These are phyloP conservation scores for Limnomonas spitsbergensis DNA, from an alignment of 139 green algal genomes.

Conservation along the genomic window DNA sequence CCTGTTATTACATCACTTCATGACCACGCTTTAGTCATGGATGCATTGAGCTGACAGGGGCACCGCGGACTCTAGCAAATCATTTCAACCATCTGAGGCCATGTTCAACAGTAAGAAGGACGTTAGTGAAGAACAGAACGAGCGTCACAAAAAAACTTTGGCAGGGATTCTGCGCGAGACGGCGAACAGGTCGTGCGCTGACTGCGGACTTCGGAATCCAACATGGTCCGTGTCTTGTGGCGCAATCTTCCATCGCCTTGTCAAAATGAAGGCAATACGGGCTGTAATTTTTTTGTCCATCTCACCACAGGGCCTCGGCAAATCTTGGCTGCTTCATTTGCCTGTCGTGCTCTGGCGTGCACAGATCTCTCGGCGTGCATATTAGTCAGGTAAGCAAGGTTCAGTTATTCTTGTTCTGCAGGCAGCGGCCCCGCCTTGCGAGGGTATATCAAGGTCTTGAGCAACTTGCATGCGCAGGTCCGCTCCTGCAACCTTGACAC, in stretches of 20 bases:
- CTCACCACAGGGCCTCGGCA: slow-evolving; percentile 32
- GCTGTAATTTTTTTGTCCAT: neutral
- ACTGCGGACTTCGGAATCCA: slow-evolving; percentile 76
- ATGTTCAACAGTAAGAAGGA: slow-evolving; percentile 62
- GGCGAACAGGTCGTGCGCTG: slow-evolving; percentile 74
- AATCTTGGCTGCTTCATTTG: slow-evolving; percentile 90
- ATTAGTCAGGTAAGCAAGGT: slow-evolving; percentile 70
- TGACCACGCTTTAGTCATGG: neutral
- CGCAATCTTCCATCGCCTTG: neutral
- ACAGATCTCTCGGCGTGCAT: slow-evolving; percentile 86
- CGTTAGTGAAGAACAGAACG: slow-evolving; percentile 73
- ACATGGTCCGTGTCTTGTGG: slow-evolving; percentile 43
- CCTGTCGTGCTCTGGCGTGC: slow-evolving; percentile 85
- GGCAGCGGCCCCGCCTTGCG: no score
- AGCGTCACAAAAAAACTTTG: slow-evolving; percentile 73
- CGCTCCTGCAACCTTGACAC: slow-evolving; percentile 84
- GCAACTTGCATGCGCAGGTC: no score
- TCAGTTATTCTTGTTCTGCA: neutral
- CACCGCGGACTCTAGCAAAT: no score
- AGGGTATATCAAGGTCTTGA: no score
- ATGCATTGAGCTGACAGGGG: neutral
- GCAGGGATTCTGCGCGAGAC: slow-evolving; percentile 66
- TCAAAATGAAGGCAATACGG: neutral
- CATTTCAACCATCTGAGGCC: no score
- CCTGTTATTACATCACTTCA: no score